Base-by-base conservation (phyloP, 805 yeast genomes). In the Candida adriatica region DNA sequence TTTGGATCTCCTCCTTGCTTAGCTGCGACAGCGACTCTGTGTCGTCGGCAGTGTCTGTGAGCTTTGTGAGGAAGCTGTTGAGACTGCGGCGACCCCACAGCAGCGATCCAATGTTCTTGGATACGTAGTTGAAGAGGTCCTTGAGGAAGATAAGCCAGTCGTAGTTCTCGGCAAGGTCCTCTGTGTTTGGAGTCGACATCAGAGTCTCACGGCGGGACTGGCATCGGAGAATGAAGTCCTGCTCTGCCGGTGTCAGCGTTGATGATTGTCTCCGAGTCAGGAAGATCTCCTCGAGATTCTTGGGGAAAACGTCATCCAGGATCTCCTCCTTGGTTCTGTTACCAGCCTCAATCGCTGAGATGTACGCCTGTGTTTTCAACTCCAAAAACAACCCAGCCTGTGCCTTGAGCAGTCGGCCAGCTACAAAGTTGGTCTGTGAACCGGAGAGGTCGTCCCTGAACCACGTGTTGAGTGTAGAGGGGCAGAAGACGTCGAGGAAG, bases 341-440 rank as follows among this genome's bases (percentile, higher is more conserved):
- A 10, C 64, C 65, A 1, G 78, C 66, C 48, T 80, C 84, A 38
- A 88, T 56, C 0, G 94, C 95, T 1, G 96, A 79, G 14, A 92
- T 87, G 51, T 76, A 92, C 0, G 96, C 95, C 56, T 92, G 98
- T 0, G 98, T 92, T 54, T 92, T 92, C 52, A 92, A 67, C 45
- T 92, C 96, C 24, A 92, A 63, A 45, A 69, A 86, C 30, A 92
- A 58, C 9, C 73, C 75, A 0, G 92, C 87, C 45, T 85, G 96
- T 8, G 82, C 73, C 53, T 87, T 87, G 37, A 86, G 61, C 25
- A 92, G 61, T 45, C 78, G 73, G 5, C 86, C 66, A 16, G 51
- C 39, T 15, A 38, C 34, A 19, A 38, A 13, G 11, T 35, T 70
- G 9, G 24, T 18, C 13, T 30, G 21, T 3, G 27, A 22, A 4